Conservation (phyloP, 2,329 filamentous ascomycete species). For the Westerdykella ornata region DNA sequence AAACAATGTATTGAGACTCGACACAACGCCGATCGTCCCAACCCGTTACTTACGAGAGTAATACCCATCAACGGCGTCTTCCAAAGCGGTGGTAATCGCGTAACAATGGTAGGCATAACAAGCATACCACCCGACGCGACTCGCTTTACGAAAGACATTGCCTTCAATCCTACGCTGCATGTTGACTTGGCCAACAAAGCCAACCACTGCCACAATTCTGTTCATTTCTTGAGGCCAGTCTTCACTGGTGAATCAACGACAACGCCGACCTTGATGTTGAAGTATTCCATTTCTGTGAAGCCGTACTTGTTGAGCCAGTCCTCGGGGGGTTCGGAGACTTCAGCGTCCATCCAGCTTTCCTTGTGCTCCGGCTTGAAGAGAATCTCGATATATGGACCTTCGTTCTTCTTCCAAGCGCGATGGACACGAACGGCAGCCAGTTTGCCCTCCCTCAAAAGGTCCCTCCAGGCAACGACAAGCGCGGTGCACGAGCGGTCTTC, state of each 20-base stretch:
- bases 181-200: no score
- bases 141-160: no score
- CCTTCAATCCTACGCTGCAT: no score
- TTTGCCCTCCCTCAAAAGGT: slow-evolving; percentile 14
- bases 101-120: no score
- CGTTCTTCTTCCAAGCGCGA: slow-evolving; percentile 7
- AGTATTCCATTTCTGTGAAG: slow-evolving; percentile 24
- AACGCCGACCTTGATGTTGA: slow-evolving; percentile 23
- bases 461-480: slow-evolving; percentile 23
- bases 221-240: no score
- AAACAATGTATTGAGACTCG: no score
- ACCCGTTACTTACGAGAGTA: no score
- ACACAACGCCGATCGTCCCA: no score
- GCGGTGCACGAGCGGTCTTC: slow-evolving; percentile 13
- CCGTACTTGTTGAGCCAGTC: slow-evolving; percentile 18
- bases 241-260: not conserved
- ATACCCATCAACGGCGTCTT: no score
- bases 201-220: no score
- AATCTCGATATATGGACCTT: slow-evolving; percentile 20
- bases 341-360: slow-evolving; percentile 19
- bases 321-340: slow-evolving; percentile 5
- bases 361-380: slow-evolving; percentile 17
- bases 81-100: no score
- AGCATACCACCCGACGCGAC: no score
- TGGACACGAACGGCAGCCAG: slow-evolving; percentile 19